Evolutionary conservation across 2,329 filamentous ascomycete genomes (phyloP), one percentile per base, ranked within the genome.

Genomic region (Cylindrodendrum hubeiense): DNA sequence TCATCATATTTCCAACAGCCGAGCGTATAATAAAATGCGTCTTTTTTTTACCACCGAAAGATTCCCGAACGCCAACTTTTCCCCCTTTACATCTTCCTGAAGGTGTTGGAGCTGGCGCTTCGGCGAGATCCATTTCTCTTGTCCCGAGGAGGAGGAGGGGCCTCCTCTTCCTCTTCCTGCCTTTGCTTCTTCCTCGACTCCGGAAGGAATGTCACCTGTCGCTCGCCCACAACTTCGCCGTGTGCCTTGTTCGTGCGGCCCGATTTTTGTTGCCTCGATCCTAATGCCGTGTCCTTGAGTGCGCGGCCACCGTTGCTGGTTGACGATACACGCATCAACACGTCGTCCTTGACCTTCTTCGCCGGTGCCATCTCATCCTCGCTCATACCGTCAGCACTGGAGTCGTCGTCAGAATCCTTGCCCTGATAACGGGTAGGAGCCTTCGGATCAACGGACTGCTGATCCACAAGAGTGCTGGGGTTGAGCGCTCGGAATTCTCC

Each of bases 401-500:
- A 81, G 52, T 84, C 83, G 15, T 83, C 83, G 33, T 82, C 84
- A 12, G 80, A 81, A 54, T 81, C 80, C 66, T 77, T 79, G 55
- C 74, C 79, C 61, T 81, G 79, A 47, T 80, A 81, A 47, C 77
- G 74, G 47, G 72, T 73, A 13, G 77, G 75, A 49, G 75, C 76
- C 70, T 87, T 75, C 54, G 76, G 67, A 61, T 76, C 71, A 30
- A 67, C 67, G 43, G 72, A 72, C n/a, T 77, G 77, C 17, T 77
- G 77, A 49, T 79, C 75, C 62, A 84, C 76, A n/a, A 83, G 75
- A 5, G 93, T 96, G 79, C 93, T 97, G 5, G 96, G 94, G 77
- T 99, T 99, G 80, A 97, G 90, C 49, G 91, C 87, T 64, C 90
- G 89, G 84, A 97, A 99, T 79, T 98, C 95, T 74, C 90, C 87